Conservation (phyloP, 2,329 filamentous ascomycete species). For the Pseudogymnoascus sp. region DNA sequence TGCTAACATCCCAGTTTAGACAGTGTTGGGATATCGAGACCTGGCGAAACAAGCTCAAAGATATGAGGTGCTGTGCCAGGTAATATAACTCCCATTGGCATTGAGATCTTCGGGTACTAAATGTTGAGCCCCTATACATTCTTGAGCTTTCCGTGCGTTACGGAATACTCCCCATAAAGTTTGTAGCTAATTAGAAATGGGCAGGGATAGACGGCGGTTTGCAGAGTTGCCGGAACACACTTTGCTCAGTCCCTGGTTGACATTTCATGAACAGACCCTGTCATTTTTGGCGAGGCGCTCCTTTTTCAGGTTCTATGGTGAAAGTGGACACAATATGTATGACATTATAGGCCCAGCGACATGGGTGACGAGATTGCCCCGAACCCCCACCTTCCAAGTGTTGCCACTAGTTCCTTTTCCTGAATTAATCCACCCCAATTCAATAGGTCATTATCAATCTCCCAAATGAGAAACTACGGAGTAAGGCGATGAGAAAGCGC, state of each 20-base stretch:
- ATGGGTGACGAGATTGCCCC: constrained; percentile 3
- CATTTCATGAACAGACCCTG: neutral
- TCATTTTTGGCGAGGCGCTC: neutral
- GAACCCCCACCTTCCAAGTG: neutral
- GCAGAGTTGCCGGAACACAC: neutral
- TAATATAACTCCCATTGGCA: neutral
- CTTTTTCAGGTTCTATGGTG: neutral
- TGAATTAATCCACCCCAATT: neutral
- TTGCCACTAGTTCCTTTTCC: neutral
- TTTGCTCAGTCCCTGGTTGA: neutral
- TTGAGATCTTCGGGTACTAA: neutral
- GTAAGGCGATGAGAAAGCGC: neutral
- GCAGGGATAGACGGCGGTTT: neutral
- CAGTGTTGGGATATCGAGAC: neutral
- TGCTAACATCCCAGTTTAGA: neutral
- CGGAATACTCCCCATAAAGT: neutral
- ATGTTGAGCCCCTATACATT: neutral
- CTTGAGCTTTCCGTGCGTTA: neutral
- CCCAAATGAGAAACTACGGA: neutral
- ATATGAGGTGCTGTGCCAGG: neutral
- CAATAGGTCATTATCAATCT: neutral
- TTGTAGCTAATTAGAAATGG: neutral
- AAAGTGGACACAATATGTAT: constrained; percentile 6
- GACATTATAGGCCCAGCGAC: constrained; percentile 1
- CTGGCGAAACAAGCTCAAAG: neutral